Base-by-base conservation (phyloP, 305 asterid genomes). In the Coffea humblotiana region DNA sequence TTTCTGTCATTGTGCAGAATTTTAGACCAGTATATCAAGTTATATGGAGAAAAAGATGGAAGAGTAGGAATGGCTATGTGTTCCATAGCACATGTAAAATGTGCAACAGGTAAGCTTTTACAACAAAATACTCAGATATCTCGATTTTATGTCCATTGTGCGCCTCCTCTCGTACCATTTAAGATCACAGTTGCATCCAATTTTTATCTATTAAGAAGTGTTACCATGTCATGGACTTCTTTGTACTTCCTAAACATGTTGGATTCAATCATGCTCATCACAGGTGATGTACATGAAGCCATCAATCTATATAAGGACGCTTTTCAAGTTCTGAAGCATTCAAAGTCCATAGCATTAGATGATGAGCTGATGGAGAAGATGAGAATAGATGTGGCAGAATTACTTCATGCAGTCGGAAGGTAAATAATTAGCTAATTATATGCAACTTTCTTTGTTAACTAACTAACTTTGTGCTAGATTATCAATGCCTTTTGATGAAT, bases 371-470 rank as follows among this genome's bases (percentile, higher is more conserved):
- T 92, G 92, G 96, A 93, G 88, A 92, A 88, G 92, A 86, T 93
- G 89, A 90, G 94, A 82, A 84, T 88, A 69, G 99, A 95, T 80
- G 88, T 95, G 87, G 97, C 98, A 35, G 99, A 93, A 87, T 83
- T 95, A 80, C 97, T 95, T 83, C 99, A 95, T 78, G 86, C 77
- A 23, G 93, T 83, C 65, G 98, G 99, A 84, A 92, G 99, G 99
- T 95, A 85, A 81, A 84, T 56, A 74, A 32, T 71, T 58, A 32
- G 37, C 52, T 15, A 45, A 74, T 35, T 6, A 35, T 4, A 19
- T 18, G 60, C 61, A 56, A 56, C 49, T 56, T 63, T 47, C 27
- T 67, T 16, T 8, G 15, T 27, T 52, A 13, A 16, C 4, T 52
- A 40, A 40, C 43, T 5, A 40, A 40, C 43, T 40, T 40, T 40